These are phyloP conservation scores for Pythium graminicola DNA, from an alignment of 352 stramenopile genomes.

Conservation along the genomic window DNA sequence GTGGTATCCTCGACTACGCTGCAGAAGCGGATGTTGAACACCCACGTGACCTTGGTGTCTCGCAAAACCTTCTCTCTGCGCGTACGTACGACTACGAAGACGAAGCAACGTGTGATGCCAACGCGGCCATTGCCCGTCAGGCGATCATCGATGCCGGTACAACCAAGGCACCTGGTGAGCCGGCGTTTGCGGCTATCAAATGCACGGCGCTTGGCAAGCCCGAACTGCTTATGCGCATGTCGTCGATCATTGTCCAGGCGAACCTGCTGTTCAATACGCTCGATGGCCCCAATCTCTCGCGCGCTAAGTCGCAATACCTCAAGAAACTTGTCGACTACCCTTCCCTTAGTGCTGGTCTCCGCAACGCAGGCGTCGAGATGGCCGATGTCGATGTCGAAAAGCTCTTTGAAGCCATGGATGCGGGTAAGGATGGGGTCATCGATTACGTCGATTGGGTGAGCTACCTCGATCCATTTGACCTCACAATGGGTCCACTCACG, in stretches of 20 bases:
- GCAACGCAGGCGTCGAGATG: conserved; percentile 59
- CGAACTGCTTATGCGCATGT: conserved; percentile 93
- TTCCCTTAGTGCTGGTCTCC: conserved; percentile 58
- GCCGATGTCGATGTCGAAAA: conserved; percentile 53
- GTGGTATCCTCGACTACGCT: conserved; percentile 96
- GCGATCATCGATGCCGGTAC: conserved; percentile 68
- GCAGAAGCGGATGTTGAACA: conserved; percentile 90
- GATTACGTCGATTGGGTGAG: conserved; percentile 96
- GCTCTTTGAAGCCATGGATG: conserved; percentile 63
- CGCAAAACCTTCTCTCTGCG: conserved; percentile 77
- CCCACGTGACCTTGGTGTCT: conserved; percentile 65
- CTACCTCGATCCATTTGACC: conserved; percentile 87
- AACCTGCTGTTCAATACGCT: conserved; percentile 91
- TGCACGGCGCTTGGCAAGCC: conserved; percentile 96
- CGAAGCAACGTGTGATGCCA: conserved; percentile 90
- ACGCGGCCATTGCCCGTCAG: conserved; percentile 80
- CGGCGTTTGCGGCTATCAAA: conserved; percentile 96
- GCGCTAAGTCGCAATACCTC: conserved; percentile 74
- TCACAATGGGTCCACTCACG: conserved; percentile 84
- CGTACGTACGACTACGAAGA: conserved; percentile 96
- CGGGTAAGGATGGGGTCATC: conserved; percentile 64
- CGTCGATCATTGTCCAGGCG: conserved; percentile 88
- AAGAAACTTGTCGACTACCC: conserved; percentile 78
- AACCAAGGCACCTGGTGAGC: conserved; percentile 35
- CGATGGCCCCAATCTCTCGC: conserved; percentile 78